Conservation (phyloP, 352 stramenopile genomes). For the Phytophthora agathidicida region DNA sequence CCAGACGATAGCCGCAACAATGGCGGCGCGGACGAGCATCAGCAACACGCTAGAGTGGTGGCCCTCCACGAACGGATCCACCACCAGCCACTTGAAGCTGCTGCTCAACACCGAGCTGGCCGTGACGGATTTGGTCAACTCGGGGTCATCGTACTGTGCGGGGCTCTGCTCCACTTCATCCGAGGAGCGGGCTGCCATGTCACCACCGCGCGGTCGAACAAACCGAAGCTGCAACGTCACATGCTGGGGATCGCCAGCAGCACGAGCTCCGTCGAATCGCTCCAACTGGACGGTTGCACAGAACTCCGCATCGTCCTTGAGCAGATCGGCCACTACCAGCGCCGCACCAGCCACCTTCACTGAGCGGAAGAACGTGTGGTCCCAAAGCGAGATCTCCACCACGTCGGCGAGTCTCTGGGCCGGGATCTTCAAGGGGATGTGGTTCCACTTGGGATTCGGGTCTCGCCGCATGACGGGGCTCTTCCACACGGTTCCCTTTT, state of each 20-base stretch:
- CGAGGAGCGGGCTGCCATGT: constrained; percentile 21
- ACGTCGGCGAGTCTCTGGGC: constrained; percentile 39
- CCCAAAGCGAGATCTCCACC: constrained; percentile 70
- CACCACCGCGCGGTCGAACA: constrained; percentile 19
- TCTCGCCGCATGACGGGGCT: constrained; percentile 49
- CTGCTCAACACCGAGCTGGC: constrained; percentile 5
- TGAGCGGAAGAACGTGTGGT: constrained; percentile 67
- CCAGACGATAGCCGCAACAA: constrained; percentile 46
- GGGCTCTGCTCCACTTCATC: constrained; percentile 30
- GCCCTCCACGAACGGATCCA: constrained; percentile 35
- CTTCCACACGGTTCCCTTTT: constrained; percentile 46
- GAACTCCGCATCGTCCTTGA: constrained; percentile 46
- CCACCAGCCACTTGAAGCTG: constrained; percentile 38
- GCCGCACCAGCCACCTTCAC: constrained; percentile 58
- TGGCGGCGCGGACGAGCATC: constrained; percentile 45
- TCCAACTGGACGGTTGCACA: constrained; percentile 56
- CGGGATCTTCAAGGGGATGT: constrained; percentile 47
- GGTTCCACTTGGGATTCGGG: constrained; percentile 48
- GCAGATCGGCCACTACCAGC: constrained; percentile 49
- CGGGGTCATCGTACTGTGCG: constrained; percentile 5
- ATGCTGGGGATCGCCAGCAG: constrained; percentile 35
- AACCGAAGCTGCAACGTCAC: constrained; percentile 46
- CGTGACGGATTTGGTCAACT: constrained; percentile 9
- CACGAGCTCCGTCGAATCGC: constrained; percentile 38
- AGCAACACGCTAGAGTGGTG: constrained; percentile 31